Percentiles rank a stretch among this genome's conserved stretches.
Evolutionary conservation across 768 basidiomycete species (phyloP).

Genomic region (Termitomyces heimii): DNA sequence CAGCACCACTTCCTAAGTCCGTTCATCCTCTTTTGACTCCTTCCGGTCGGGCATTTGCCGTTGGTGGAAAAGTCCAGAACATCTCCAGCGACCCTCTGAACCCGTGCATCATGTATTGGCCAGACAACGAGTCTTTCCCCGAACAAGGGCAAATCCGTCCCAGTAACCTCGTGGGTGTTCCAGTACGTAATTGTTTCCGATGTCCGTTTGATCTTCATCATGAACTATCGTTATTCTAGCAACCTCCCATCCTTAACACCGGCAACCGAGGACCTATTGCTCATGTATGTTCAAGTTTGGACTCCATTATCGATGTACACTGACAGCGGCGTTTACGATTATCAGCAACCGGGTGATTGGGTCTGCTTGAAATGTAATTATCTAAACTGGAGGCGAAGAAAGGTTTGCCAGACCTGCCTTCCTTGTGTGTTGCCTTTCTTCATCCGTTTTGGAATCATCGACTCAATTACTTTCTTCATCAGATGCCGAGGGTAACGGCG

Average conservation of each 20-base stretch:
- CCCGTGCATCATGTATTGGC: slow-evolving; percentile 88
- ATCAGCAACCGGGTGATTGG: slow-evolving; percentile 73
- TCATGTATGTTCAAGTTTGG: slow-evolving; percentile 48
- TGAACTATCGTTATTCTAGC: slow-evolving; percentile 30
- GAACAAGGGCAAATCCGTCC: slow-evolving; percentile 77
- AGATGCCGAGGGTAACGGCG: slow-evolving; percentile 88
- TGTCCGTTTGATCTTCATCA: slow-evolving; percentile 6
- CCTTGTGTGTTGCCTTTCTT: slow-evolving; percentile 51
- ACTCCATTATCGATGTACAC: not conserved
- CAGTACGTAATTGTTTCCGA: slow-evolving; percentile 29
- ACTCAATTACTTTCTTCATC: not conserved
- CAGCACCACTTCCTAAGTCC: slow-evolving; percentile 27
- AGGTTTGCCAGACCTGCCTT: slow-evolving; percentile 86
- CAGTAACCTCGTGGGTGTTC: slow-evolving; percentile 42
- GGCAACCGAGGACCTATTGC: slow-evolving; percentile 86
- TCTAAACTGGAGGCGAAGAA: slow-evolving; percentile 80
- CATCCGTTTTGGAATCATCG: slow-evolving; percentile 1
- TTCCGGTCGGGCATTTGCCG: slow-evolving; percentile 70
- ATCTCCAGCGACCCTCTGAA: slow-evolving; percentile 63
- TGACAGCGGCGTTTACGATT: slow-evolving; percentile 10
- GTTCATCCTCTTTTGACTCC: slow-evolving; percentile 76
- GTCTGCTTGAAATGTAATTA: slow-evolving; percentile 82
- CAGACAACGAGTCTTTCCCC: slow-evolving; percentile 82
- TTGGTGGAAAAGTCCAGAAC: slow-evolving; percentile 77
- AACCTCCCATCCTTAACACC: slow-evolving; percentile 84